Base-by-base conservation (phyloP, 2,329 filamentous ascomycete genomes). In the Paecilomyces sp. region DNA sequence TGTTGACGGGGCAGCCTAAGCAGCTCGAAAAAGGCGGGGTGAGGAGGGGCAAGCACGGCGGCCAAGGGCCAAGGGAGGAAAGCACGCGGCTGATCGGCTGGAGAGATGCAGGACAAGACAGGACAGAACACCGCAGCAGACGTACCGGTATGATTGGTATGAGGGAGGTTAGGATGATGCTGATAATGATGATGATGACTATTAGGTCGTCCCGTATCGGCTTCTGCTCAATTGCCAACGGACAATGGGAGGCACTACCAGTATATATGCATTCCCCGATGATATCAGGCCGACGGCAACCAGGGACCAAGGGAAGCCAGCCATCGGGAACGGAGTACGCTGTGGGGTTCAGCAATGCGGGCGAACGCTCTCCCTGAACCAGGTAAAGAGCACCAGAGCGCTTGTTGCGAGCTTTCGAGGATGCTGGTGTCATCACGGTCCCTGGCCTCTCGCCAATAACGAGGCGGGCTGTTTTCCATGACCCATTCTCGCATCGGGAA, bases 401-500 rank as follows among this genome's bases (percentile, higher is more conserved):
- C n/a, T 47, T 47, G 41, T 47, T 47, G 9, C 41, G 41, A 47
- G 41, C 41, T 47, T 22, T 47, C 15, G 5, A n/a, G 36, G 18
- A 51, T 33, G 55, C 57, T 57, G 18, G n/a, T 50, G n/a, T 53
- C 25, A 61, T 70, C 67, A 64, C 67, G 58, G 18, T 31, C 25
- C 28, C 57, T 60, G 61, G 52, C 25, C 57, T 57, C 31, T 51
- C 24, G 50, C 56, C 61, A 63, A 64, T 62, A 55, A 54, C 59
- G 57, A 52, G 22, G 57, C 52, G 65, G 63, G 61, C 61, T 57
- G 61, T 58, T 55, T 53, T 60, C 60, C 57, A 47, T 56, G 55
- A 56, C 55, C 60, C 54, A 54, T 63, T 47, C 25, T 54, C 34
- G 22, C 28, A 36, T 72, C 71, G 71, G 71, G 62, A 71, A 73